phyloP scores from a whole-genome alignment of 805 yeast species.

The Candida vartiovaarae region DNA sequence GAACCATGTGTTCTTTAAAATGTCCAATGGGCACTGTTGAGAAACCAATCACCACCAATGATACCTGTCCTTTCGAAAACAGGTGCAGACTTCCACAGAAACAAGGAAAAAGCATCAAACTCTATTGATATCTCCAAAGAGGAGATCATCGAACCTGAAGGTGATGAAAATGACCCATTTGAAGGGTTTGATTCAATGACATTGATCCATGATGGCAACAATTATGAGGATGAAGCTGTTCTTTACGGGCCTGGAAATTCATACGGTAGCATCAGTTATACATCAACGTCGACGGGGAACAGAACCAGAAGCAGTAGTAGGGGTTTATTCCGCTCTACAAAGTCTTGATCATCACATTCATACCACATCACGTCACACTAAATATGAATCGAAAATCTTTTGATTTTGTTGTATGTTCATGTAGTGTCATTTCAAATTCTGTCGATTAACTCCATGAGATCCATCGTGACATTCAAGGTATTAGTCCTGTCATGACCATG shows the following conservation, averaged over 20 bases:
- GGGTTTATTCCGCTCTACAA: constrained; percentile 20
- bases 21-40: constrained; percentile 89
- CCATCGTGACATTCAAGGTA: constrained; percentile 2
- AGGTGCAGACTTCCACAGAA: constrained; percentile 43
- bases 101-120: constrained; percentile 14
- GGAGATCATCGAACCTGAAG: constrained; percentile 18
- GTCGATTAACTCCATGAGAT: constrained; percentile 3
- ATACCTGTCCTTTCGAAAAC: constrained; percentile 67
- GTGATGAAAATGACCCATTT: constrained; percentile 58
- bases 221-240: constrained; percentile 34
- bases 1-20: constrained; percentile 86
- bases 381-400: no score
- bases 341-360: background rate
- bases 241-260: constrained; percentile 39
- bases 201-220: constrained; percentile 62
- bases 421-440: background rate
- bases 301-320: constrained; percentile 34
- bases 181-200: constrained; percentile 82
- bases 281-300: constrained; percentile 26
- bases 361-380: no score
- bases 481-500: background rate
- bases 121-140: constrained; percentile 26
- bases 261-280: constrained; percentile 35
- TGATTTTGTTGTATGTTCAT: no score
- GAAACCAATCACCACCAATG: constrained; percentile 94